phyloP scores from a whole-genome alignment of 2,329 filamentous ascomycete species.

The Septoria linicola region DNA sequence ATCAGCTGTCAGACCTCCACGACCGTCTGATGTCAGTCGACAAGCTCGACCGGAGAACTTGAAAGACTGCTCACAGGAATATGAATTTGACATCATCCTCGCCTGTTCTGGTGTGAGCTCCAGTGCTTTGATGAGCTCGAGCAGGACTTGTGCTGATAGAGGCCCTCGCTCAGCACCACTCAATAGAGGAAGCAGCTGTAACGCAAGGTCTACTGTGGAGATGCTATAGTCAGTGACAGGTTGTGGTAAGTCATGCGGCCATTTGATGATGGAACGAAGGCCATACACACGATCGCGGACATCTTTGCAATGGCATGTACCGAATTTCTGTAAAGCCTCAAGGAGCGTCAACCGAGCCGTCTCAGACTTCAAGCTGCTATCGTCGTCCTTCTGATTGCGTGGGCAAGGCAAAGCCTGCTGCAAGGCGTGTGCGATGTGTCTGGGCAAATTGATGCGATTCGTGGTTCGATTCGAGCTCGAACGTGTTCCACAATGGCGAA shows the following conservation, averaged over 20 bases:
- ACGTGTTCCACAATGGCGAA: background rate
- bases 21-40: background rate
- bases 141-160: too few relatives aligned
- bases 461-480: background rate
- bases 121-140: too few relatives aligned
- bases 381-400: background rate
- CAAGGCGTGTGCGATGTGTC: background rate
- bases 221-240: background rate
- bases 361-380: too few relatives aligned
- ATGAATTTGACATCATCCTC: background rate
- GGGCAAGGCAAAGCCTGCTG: background rate
- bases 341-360: background rate
- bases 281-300: conserved; percentile 1
- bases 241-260: background rate
- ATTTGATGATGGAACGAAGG: background rate
- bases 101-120: too few relatives aligned
- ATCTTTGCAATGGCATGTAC: conserved; percentile 4
- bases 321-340: background rate
- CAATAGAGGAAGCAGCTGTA: background rate
- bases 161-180: too few relatives aligned
- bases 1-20: background rate
- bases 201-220: background rate
- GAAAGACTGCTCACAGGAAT: too few relatives aligned
- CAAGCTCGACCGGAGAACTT: too few relatives aligned
- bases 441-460: background rate